Conservation (phyloP, 2,329 filamentous ascomycete species). For the Endoconidiophora polonica region DNA sequence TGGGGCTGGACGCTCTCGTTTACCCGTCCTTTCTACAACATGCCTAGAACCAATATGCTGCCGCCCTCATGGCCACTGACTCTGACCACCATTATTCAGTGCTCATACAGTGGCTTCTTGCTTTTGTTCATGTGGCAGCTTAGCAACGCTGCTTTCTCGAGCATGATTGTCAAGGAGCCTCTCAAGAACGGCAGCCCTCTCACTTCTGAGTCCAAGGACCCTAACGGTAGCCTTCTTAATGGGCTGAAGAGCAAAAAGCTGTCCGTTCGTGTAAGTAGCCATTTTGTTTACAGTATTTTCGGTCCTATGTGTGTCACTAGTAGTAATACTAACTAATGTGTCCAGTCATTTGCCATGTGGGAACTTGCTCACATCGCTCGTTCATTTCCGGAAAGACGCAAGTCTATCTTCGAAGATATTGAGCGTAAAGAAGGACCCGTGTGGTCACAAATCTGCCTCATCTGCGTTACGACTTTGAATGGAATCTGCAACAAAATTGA, state of each 20-base stretch:
- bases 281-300: neutral
- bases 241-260: slow-evolving; percentile 74
- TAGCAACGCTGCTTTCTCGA: slow-evolving; percentile 59
- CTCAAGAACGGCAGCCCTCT: slow-evolving; percentile 73
- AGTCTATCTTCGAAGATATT: slow-evolving; percentile 72
- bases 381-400: slow-evolving; percentile 56
- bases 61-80: slow-evolving; percentile 41
- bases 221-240: slow-evolving; percentile 74
- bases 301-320: neutral
- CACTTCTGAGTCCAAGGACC: slow-evolving; percentile 72
- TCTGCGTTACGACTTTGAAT: slow-evolving; percentile 54
- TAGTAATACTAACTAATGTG: slow-evolving; percentile 8
- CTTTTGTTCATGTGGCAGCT: slow-evolving; percentile 60
- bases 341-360: slow-evolving; percentile 72
- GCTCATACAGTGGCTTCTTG: slow-evolving; percentile 44
- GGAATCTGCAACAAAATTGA: slow-evolving; percentile 52
- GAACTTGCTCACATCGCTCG: slow-evolving; percentile 69
- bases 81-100: slow-evolving; percentile 37
- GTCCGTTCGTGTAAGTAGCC: slow-evolving; percentile 43
- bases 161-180: slow-evolving; percentile 66
- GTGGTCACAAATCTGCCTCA: slow-evolving; percentile 60
- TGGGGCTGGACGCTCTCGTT: slow-evolving; percentile 58
- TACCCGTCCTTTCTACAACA: slow-evolving; percentile 55
- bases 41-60: slow-evolving; percentile 54
- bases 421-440: slow-evolving; percentile 64